Conservation (phyloP, 2,329 filamentous ascomycete genomes). For the Monilinia laxa region DNA sequence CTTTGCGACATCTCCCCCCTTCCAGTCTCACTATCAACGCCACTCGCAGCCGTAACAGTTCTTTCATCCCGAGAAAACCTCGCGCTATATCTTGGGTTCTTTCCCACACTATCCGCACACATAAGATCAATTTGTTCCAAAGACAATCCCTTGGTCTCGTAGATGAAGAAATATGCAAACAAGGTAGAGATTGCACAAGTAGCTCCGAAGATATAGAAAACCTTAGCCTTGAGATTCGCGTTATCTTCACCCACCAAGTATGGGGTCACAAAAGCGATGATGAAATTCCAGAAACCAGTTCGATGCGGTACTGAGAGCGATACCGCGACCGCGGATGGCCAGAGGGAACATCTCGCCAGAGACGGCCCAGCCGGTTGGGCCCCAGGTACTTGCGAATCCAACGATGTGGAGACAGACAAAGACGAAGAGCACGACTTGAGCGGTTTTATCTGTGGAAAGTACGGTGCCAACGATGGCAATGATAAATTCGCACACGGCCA, state of each 20-base stretch:
- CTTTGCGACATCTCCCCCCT: not conserved
- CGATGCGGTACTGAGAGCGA: conserved; percentile 78
- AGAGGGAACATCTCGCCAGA: conserved; percentile 89
- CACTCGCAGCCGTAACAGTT: not conserved
- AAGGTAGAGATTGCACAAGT: conserved; percentile 53
- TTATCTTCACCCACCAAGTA: conserved; percentile 59
- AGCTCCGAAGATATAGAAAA: conserved; percentile 58
- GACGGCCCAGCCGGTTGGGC: conserved; percentile 73
- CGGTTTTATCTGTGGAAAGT: conserved; percentile 64
- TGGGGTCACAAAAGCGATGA: conserved; percentile 66
- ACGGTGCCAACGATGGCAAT: conserved; percentile 60
- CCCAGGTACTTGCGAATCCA: conserved; percentile 81
- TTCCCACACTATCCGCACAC: conserved; percentile 36
- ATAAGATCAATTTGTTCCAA: conserved; percentile 70
- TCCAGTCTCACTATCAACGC: not conserved
- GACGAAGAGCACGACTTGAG: conserved; percentile 37
- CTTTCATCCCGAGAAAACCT: not conserved
- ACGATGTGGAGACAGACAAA: conserved; percentile 80
- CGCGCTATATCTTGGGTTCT: not conserved
- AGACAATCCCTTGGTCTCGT: conserved; percentile 69
- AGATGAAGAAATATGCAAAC: conserved; percentile 57
- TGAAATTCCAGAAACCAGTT: conserved; percentile 91
- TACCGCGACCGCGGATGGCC: conserved; percentile 70
- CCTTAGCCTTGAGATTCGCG: conserved; percentile 39
- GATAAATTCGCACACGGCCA: conserved; percentile 84